Conservation (phyloP, 495 filamentous ascomycete species). For the Penicillium bovifimosum region DNA sequence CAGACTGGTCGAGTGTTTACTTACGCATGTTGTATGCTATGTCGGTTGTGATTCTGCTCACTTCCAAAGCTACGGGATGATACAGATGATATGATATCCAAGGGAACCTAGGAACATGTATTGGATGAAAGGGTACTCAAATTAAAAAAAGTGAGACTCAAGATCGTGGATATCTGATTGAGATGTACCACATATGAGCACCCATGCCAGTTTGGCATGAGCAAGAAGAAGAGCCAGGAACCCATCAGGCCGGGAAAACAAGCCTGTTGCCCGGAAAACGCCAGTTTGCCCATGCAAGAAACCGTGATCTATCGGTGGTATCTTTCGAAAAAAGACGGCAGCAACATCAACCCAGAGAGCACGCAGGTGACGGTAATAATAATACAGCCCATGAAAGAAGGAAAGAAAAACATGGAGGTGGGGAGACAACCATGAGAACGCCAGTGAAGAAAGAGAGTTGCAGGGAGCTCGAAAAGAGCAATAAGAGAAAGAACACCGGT, state of each 20-base stretch:
- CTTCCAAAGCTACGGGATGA: too few relatives aligned
- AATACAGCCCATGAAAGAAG: constrained; percentile 12
- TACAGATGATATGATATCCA: too few relatives aligned
- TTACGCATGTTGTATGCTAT: too few relatives aligned
- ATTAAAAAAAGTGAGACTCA: not conserved
- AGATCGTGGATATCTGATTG: not conserved
- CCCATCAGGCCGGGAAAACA: not conserved
- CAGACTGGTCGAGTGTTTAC: too few relatives aligned
- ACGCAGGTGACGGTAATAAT: constrained; percentile 4
- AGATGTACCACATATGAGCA: not conserved
- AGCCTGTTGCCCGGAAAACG: constrained; percentile 14
- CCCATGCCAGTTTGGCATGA: not conserved
- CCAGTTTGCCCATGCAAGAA: constrained; percentile 27
- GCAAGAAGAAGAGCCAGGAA: not conserved
- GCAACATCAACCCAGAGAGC: constrained; percentile 1
- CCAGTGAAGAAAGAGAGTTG: constrained; percentile 1
- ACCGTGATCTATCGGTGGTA: constrained; percentile 42
- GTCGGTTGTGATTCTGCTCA: too few relatives aligned
- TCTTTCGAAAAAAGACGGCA: constrained; percentile 24
- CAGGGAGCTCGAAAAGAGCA: not conserved
- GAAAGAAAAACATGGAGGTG: constrained; percentile 3
- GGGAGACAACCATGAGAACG: not conserved
- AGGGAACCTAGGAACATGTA: not conserved
- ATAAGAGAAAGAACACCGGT: not conserved
- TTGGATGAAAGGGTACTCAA: not conserved